A percentile compares a stretch with the other conserved stretches of the same genome.
Evolutionary conservation across 2,329 filamentous ascomycete species (phyloP).

Genomic region (Neofusicoccum umdonicola): DNA sequence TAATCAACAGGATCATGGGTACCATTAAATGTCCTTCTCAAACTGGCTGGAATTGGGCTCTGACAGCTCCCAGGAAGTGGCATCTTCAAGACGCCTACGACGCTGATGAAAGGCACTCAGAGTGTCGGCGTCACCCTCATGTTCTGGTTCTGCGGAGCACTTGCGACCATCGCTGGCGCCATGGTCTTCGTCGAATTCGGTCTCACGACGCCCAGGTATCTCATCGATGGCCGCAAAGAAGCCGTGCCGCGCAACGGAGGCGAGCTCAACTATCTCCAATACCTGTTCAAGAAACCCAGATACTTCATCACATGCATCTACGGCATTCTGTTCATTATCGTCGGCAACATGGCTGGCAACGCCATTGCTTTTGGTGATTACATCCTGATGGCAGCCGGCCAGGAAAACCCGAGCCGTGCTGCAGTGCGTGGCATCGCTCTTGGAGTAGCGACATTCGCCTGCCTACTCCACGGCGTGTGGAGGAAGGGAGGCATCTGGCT

Average conservation of each 20-base stretch:
- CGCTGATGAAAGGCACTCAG: constrained; percentile 21
- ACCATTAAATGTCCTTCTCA: not conserved
- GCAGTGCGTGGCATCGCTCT: constrained; percentile 50
- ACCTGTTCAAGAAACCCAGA: constrained; percentile 40
- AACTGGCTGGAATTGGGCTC: too few relatives aligned
- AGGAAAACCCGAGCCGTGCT: constrained; percentile 25
- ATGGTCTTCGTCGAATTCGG: constrained; percentile 25
- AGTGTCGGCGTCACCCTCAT: constrained; percentile 23
- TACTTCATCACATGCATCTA: constrained; percentile 45
- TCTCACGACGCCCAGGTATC: constrained; percentile 22
- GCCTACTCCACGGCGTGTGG: constrained; percentile 50
- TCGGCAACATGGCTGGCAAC: constrained; percentile 53
- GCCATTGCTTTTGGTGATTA: constrained; percentile 47
- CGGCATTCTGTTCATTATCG: constrained; percentile 44
- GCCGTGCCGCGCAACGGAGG: constrained; percentile 25
- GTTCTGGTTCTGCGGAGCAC: constrained; percentile 22
- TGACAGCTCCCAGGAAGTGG: constrained; percentile 10
- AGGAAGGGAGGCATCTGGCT: constrained; percentile 51
- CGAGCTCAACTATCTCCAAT: constrained; percentile 40
- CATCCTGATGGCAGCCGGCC: constrained; percentile 35
- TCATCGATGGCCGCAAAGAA: constrained; percentile 22
- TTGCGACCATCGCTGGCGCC: constrained; percentile 21
- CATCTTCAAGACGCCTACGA: constrained; percentile 24
- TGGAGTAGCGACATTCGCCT: constrained; percentile 42
- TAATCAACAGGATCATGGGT: constrained; percentile 23